Percentiles rank a stretch among this genome's conserved stretches.
Evolutionary conservation across 2,329 filamentous ascomycete genomes (phyloP).

Genomic region (Arthrinium phaeospermum): DNA sequence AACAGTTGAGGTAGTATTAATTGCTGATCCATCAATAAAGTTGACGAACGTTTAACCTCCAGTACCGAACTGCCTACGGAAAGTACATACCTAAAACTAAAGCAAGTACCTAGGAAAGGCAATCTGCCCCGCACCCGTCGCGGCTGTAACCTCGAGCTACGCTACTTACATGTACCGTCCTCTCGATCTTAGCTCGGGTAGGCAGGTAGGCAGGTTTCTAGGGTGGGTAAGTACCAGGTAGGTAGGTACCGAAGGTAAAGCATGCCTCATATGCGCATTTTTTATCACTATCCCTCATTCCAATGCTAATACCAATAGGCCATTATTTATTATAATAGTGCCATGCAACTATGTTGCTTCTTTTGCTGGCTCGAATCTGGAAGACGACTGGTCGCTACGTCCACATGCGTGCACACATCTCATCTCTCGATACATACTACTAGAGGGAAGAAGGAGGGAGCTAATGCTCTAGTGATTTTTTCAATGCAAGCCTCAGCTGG

Average conservation of each 20-base stretch:
- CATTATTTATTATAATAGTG: background rate
- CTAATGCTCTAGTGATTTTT: background rate
- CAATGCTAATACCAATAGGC: background rate
- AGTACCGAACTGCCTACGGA: too few relatives aligned
- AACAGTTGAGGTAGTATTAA: too few relatives aligned
- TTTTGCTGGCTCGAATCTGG: background rate
- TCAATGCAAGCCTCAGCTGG: slow-evolving; percentile 1
- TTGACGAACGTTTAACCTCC: too few relatives aligned
- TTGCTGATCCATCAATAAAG: too few relatives aligned
- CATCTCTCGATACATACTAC: background rate
- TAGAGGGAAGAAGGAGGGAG: background rate
- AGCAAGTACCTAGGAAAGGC: background rate
- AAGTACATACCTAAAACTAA: background rate
- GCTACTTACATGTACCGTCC: too few relatives aligned
- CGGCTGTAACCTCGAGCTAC: background rate
- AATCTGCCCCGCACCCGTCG: slow-evolving; percentile 1
- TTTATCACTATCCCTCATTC: background rate
- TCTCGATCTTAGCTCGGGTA: background rate
- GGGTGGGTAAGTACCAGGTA: background rate
- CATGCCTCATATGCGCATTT: background rate
- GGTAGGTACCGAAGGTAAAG: background rate
- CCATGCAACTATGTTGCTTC: background rate
- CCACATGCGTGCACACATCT: background rate
- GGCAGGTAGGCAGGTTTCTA: too few relatives aligned
- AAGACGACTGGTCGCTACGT: background rate